Conservation (phyloP, 768 basidiomycete species). For the Hygrophoropsis aurantiaca region DNA sequence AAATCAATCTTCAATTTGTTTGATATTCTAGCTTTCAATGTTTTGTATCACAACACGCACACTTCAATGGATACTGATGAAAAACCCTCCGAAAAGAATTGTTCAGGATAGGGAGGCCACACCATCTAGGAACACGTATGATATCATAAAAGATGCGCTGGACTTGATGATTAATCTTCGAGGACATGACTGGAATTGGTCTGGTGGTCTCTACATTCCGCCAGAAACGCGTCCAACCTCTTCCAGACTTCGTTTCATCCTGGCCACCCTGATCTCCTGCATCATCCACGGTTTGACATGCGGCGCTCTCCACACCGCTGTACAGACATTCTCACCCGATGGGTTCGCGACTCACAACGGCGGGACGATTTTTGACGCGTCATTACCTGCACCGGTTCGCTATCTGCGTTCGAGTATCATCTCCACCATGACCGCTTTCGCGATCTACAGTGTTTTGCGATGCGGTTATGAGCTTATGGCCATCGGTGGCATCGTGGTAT, state of each 20-base stretch:
- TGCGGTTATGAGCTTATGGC: constrained; percentile 24
- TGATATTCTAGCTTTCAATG: constrained; percentile 12
- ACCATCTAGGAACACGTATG: not conserved
- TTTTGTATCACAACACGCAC: constrained; percentile 8
- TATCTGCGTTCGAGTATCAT: constrained; percentile 43
- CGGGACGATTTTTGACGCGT: constrained; percentile 33
- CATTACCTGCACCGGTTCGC: constrained; percentile 22
- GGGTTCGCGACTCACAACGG: constrained; percentile 24
- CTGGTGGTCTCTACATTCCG: constrained; percentile 28
- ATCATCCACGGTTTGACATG: constrained; percentile 38
- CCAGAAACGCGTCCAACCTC: constrained; percentile 40
- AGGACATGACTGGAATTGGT: constrained; percentile 65
- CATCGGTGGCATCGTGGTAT: constrained; percentile 22
- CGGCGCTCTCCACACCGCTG: constrained; percentile 44
- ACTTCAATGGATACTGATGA: constrained; percentile 15
- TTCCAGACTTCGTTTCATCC: constrained; percentile 37
- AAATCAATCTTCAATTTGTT: too few species aligned
- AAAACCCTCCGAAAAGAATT: constrained; percentile 7
- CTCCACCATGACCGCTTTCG: constrained; percentile 41
- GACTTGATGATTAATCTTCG: constrained; percentile 54
- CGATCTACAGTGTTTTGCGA: constrained; percentile 46
- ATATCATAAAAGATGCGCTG: constrained; percentile 35
- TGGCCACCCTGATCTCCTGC: constrained; percentile 32
- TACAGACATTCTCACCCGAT: constrained; percentile 45
- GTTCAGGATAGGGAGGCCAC: too few species aligned